Percentiles rank a stretch among this genome's conserved stretches.
Conservation (phyloP, 2,329 filamentous ascomycete genomes). For the Neodidymelliopsis sp. region DNA sequence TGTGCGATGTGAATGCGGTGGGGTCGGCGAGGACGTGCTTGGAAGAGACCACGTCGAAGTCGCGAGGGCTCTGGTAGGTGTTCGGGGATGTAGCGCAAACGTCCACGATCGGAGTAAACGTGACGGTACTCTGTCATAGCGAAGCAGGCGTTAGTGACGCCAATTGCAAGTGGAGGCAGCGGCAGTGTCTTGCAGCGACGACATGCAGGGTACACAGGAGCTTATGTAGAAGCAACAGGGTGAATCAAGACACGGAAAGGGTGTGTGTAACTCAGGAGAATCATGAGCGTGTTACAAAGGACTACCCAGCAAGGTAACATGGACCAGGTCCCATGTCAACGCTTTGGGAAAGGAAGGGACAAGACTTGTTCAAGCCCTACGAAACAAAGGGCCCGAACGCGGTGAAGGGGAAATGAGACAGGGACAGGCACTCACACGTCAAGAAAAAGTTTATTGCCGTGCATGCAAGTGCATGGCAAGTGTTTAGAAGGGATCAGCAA, state of each 20-base stretch:
- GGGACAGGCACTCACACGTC: conserved; percentile 37
- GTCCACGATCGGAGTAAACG: conserved; percentile 49
- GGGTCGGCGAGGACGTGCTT: conserved; percentile 60
- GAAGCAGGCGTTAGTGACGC: conserved; percentile 40
- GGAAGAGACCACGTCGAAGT: conserved; percentile 51
- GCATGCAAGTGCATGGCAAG: conserved; percentile 32
- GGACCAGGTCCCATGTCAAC: conserved; percentile 40
- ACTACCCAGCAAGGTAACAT: conserved; percentile 40
- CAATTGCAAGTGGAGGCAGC: conserved; percentile 25
- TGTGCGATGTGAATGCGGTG: conserved; percentile 65
- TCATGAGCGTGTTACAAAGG: conserved; percentile 47
- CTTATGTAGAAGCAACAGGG: conserved; percentile 31
- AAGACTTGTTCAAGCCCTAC: conserved; percentile 19
- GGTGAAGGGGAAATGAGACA: conserved; percentile 46
- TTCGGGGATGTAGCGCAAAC: conserved; percentile 49
- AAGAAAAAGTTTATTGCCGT: conserved; percentile 31
- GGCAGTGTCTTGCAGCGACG: conserved; percentile 15
- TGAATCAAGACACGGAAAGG: conserved; percentile 21
- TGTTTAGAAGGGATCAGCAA: conserved; percentile 35
- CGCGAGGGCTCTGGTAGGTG: conserved; percentile 38
- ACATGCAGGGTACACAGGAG: conserved; percentile 25
- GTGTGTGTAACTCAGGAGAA: conserved; percentile 41
- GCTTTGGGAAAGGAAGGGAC: conserved; percentile 44
- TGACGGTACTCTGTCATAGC: conserved; percentile 50
- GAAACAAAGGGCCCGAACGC: conserved; percentile 41